Evolutionary conservation across 306 rosid genomes (phyloP).

Genomic region (Aeschynomene evenia): DNA sequence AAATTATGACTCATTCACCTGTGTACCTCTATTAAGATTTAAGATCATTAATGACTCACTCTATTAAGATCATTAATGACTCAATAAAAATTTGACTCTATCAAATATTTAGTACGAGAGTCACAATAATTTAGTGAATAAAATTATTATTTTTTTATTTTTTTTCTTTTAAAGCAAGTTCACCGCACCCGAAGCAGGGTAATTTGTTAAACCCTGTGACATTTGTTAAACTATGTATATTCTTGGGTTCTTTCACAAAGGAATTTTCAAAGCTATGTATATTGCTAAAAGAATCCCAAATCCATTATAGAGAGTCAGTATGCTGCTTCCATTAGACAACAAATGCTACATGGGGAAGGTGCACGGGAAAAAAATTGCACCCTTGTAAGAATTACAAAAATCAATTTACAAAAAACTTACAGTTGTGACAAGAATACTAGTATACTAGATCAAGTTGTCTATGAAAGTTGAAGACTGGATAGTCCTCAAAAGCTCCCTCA

Average conservation of each 20-base stretch:
- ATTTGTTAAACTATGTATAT: background rate
- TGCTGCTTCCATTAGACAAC: slow-evolving; percentile 32
- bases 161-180: no score
- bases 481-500: slow-evolving; percentile 86
- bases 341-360: slow-evolving; percentile 52
- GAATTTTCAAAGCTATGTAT: background rate
- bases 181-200: no score
- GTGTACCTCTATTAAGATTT: no score
- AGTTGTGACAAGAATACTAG: slow-evolving; percentile 20
- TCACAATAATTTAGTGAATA: no score
- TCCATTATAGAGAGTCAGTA: slow-evolving; percentile 16
- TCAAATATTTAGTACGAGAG: no score
- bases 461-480: slow-evolving; percentile 71
- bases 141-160: no score
- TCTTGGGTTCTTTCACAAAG: background rate
- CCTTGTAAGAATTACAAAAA: slow-evolving; percentile 53
- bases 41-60: no score
- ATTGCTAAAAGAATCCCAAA: slow-evolving; percentile 30
- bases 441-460: slow-evolving; percentile 47
- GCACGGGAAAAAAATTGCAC: slow-evolving; percentile 81
- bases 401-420: slow-evolving; percentile 54
- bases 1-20: no score
- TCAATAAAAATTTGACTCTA: no score
- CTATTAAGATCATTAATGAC: no score
- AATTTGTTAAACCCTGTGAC: no score